These are phyloP conservation scores for Colletotrichum shisoi DNA, from an alignment of 2,329 filamentous ascomycete genomes.

Conservation along the genomic window DNA sequence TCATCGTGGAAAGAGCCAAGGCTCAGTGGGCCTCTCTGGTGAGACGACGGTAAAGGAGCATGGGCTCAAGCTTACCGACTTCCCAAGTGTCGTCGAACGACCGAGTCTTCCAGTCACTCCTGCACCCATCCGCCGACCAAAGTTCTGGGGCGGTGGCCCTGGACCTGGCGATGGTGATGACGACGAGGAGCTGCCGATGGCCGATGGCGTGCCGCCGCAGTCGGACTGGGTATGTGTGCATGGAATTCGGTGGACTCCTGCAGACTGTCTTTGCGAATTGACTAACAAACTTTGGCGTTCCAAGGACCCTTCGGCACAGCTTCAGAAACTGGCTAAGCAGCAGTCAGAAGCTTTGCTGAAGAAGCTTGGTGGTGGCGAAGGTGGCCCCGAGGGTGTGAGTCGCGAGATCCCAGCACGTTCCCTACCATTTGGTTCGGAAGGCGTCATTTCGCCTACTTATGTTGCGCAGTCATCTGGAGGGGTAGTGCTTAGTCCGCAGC, in stretches of 20 bases:
- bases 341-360: slow-evolving; percentile 69
- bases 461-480: slow-evolving; percentile 49
- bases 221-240: slow-evolving; percentile 91
- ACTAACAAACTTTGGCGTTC: slow-evolving; percentile 60
- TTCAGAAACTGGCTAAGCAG: slow-evolving; percentile 73
- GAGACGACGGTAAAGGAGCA: slow-evolving; percentile 44
- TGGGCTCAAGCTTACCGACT: slow-evolving; percentile 80
- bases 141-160: slow-evolving; percentile 67
- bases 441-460: slow-evolving; percentile 55
- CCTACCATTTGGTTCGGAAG: slow-evolving; percentile 64
- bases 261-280: slow-evolving; percentile 64
- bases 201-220: slow-evolving; percentile 85
- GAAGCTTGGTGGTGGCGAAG: slow-evolving; percentile 55
- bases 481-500: slow-evolving; percentile 53
- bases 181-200: slow-evolving; percentile 70
- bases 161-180: slow-evolving; percentile 59
- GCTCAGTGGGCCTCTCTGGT: slow-evolving; percentile 39
- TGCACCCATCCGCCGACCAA: slow-evolving; percentile 75
- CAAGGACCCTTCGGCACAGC: slow-evolving; percentile 74
- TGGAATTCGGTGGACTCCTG: slow-evolving; percentile 57
- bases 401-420: slow-evolving; percentile 58
- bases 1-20: slow-evolving; percentile 51
- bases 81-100: slow-evolving; percentile 81
- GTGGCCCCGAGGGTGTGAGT: slow-evolving; percentile 45
- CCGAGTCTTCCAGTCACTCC: slow-evolving; percentile 92